Evolutionary conservation across 2,329 filamentous ascomycete species (phyloP), one percentile per base, ranked within the genome.

Genomic region (Fusarium sp.): DNA sequence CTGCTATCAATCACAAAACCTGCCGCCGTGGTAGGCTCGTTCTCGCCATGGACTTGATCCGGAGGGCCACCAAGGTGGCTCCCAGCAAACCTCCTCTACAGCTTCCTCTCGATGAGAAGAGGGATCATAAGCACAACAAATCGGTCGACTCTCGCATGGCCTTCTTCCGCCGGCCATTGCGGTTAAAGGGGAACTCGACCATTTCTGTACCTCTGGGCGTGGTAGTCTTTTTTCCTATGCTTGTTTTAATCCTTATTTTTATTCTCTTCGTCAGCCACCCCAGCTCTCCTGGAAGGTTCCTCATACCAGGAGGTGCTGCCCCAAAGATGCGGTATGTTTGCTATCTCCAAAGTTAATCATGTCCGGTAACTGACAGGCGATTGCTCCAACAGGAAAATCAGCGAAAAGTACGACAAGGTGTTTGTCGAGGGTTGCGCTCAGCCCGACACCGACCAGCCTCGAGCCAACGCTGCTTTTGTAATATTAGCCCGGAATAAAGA

Each of bases 401-500:
- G 92, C 82, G 96, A 98, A 82, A 93, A 97, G 76, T 89, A 98
- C 81, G 96, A 99, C 82, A 97, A 97, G 81, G 94, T 98, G 52
- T 99, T 99, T 76, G 92, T 94, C 51, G 92, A 90, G 38, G 96
- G 96, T 70, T 99, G 96, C 79, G 87, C 93, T 75, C 90, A 94
- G 72, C 91, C 92, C 49, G 91, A 97, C 75, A 92, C 90, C 34
- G 89, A 88, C 71, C 86, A 90, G 65, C 93, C 94, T 42, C 89
- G 94, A 76, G 96, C 93, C 72, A 99, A 98, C 77, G 96, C 93
- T 64, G 95, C 94, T 26, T 97, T 99, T 76, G 96, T 99, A 68
- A 94, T 99, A 39, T 87, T 99, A 62, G 96, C 96, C 56, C 87
- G 96, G 74, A 98, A 99, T 79, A 97, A 97, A 85, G 96, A 99